Conservation (phyloP, 106 monocot genomes). For the Apostasia ramifera region DNA sequence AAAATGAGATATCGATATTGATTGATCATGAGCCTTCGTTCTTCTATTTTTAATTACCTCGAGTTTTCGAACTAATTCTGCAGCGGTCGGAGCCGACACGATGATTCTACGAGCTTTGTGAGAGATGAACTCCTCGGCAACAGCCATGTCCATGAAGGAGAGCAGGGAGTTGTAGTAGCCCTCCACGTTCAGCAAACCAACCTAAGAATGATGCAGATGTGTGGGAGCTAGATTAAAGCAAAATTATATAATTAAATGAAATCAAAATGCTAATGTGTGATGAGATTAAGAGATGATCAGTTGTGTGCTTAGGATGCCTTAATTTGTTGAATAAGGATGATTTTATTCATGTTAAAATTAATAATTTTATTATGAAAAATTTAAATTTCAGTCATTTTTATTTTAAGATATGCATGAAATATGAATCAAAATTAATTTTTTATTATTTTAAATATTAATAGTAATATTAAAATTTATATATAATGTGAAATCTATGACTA, state of each 20-base stretch:
- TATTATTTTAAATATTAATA: too few relatives aligned
- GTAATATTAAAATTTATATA: too few relatives aligned
- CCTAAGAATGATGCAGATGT: slow-evolving; percentile 6
- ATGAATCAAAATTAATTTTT: too few relatives aligned
- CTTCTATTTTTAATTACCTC: slow-evolving; percentile 22
- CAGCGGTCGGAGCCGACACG: slow-evolving; percentile 30
- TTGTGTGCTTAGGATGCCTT: background rate
- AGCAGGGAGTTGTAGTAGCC: slow-evolving; percentile 36
- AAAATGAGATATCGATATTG: background rate
- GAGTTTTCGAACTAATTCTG: slow-evolving; percentile 31
- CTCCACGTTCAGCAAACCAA: slow-evolving; percentile 44
- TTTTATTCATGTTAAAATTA: too few relatives aligned
- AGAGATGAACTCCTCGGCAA: slow-evolving; percentile 35
- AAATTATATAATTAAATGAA: background rate
- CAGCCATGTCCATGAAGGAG: slow-evolving; percentile 38
- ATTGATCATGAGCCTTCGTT: background rate
- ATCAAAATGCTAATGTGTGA: background rate
- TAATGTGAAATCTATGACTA: too few relatives aligned
- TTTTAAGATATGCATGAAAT: too few relatives aligned
- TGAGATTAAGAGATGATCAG: background rate
- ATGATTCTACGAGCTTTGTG: slow-evolving; percentile 23
- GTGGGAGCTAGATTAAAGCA: background rate
- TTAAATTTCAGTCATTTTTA: too few relatives aligned
- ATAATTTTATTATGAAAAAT: too few relatives aligned
- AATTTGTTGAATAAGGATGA: background rate